Percentiles rank a stretch among this genome's conserved stretches.
Conservation (phyloP, 805 yeast genomes). For the Kodamaea fukazawae region DNA sequence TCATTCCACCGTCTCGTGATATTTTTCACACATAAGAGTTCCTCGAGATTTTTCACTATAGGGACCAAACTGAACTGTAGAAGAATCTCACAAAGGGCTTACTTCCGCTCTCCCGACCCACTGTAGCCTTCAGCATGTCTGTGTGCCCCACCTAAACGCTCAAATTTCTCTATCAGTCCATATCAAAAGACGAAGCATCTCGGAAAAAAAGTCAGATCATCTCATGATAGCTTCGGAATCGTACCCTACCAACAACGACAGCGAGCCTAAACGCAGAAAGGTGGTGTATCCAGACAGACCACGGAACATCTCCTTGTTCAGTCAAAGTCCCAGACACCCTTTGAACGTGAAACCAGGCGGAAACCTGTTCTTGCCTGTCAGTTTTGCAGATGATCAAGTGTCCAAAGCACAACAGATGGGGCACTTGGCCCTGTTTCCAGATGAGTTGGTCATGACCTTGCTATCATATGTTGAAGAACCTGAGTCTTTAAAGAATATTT, state of each 20-base stretch:
- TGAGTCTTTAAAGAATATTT: slow-evolving; percentile 47
- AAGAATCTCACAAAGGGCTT: too few relatives aligned
- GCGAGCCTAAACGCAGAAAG: slow-evolving; percentile 8
- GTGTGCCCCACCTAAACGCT: too few relatives aligned
- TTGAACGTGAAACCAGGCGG: slow-evolving; percentile 76
- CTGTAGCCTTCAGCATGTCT: too few relatives aligned
- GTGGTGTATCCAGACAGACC: slow-evolving; percentile 10
- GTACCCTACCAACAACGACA: background rate
- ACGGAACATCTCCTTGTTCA: slow-evolving; percentile 16
- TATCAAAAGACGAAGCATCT: too few relatives aligned
- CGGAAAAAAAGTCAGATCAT: too few relatives aligned
- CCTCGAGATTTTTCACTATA: too few relatives aligned
- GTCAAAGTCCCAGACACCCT: slow-evolving; percentile 55
- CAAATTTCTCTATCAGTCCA: too few relatives aligned
- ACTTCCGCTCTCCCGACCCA: too few relatives aligned
- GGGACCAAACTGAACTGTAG: too few relatives aligned
- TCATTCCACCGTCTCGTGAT: too few relatives aligned
- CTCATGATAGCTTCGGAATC: too few relatives aligned
- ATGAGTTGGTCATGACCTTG: slow-evolving; percentile 59
- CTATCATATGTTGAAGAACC: slow-evolving; percentile 48
- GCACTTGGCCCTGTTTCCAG: slow-evolving; percentile 48
- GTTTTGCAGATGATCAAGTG: slow-evolving; percentile 12
- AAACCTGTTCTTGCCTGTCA: slow-evolving; percentile 47
- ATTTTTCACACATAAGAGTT: too few relatives aligned
- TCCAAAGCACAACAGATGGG: slow-evolving; percentile 48